Evolutionary conservation across 805 yeast species (phyloP).

Genomic region (Danielia oregonensis): DNA sequence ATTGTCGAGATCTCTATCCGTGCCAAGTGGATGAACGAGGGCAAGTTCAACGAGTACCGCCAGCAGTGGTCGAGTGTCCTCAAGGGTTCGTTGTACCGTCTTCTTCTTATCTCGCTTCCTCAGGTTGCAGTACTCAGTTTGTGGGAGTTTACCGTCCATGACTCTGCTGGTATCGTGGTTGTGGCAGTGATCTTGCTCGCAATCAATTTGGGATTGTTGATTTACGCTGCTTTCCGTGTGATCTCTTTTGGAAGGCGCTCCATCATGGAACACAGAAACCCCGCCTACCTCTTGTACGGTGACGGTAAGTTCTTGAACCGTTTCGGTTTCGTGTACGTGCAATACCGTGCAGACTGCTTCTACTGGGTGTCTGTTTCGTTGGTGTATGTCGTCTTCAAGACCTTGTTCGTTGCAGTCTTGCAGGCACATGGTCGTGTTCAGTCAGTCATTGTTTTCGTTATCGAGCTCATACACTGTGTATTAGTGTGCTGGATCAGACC

Average conservation of each 20-base stretch:
- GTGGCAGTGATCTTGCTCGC: slow-evolving; percentile 71
- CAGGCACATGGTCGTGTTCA: slow-evolving; percentile 80
- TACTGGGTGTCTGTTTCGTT: slow-evolving; percentile 74
- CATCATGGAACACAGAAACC: slow-evolving; percentile 69
- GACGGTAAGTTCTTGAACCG: slow-evolving; percentile 76
- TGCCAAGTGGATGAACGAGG: slow-evolving; percentile 54
- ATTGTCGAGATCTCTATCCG: slow-evolving; percentile 59
- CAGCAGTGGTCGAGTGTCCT: slow-evolving; percentile 77
- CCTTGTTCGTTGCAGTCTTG: slow-evolving; percentile 81
- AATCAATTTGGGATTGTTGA: slow-evolving; percentile 54
- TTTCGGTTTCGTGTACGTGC: slow-evolving; percentile 90
- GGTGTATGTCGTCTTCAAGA: slow-evolving; percentile 63
- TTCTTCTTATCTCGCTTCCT: slow-evolving; percentile 81
- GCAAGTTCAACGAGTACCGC: slow-evolving; percentile 74
- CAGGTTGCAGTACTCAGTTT: slow-evolving; percentile 76
- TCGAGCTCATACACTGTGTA: slow-evolving; percentile 70
- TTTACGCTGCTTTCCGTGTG: slow-evolving; percentile 74
- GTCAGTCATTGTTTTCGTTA: slow-evolving; percentile 68
- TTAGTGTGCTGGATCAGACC: slow-evolving; percentile 73
- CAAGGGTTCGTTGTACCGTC: slow-evolving; percentile 85
- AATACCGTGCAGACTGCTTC: slow-evolving; percentile 81
- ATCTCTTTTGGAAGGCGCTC: slow-evolving; percentile 72
- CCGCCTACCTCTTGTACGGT: slow-evolving; percentile 88
- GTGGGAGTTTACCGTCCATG: slow-evolving; percentile 85
- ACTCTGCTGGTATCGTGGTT: slow-evolving; percentile 78